phyloP scores from a whole-genome alignment of 1,139 yeast genomes.

The Yamadazyma sp. region DNA sequence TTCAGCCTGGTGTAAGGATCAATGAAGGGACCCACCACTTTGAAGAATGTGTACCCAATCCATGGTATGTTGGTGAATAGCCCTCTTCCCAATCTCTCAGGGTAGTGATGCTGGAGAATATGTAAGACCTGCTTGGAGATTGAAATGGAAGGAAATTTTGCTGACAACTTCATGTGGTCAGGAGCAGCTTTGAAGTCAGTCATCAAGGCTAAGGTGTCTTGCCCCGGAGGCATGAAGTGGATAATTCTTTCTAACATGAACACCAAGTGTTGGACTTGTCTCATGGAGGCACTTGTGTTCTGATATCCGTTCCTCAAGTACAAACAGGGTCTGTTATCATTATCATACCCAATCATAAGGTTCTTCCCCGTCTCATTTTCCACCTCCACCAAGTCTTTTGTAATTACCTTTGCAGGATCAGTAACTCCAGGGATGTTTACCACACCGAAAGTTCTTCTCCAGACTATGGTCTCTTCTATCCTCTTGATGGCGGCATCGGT shows the following conservation, averaged over 20 bases:
- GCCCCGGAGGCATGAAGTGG: constrained; percentile 94
- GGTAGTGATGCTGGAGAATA: constrained; percentile 91
- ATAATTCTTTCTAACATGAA: constrained; percentile 88
- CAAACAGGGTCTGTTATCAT: constrained; percentile 84
- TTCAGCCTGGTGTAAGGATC: constrained; percentile 94
- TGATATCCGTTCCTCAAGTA: constrained; percentile 91
- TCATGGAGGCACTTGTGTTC: constrained; percentile 80
- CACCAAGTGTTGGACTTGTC: constrained; percentile 91
- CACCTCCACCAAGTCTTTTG: constrained; percentile 60
- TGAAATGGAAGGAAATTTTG: constrained; percentile 45
- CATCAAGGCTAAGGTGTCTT: constrained; percentile 83
- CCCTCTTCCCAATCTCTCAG: constrained; percentile 92
- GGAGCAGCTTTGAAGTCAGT: constrained; percentile 81
- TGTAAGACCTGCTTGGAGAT: constrained; percentile 75
- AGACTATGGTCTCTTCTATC: constrained; percentile 70
- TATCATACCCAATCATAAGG: constrained; percentile 84
- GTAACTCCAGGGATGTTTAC: constrained; percentile 50
- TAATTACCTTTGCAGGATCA: constrained; percentile 45
- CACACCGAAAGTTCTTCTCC: constrained; percentile 94
- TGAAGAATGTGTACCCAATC: constrained; percentile 87
- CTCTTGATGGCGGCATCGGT: constrained; percentile 69
- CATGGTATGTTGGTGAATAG: constrained; percentile 89
- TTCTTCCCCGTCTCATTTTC: constrained; percentile 91
- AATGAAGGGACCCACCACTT: constrained; percentile 87
- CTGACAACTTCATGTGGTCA: constrained; percentile 36